Base-by-base conservation (phyloP, 2,329 filamentous ascomycete species). In the Sporothrix brasiliensis region DNA sequence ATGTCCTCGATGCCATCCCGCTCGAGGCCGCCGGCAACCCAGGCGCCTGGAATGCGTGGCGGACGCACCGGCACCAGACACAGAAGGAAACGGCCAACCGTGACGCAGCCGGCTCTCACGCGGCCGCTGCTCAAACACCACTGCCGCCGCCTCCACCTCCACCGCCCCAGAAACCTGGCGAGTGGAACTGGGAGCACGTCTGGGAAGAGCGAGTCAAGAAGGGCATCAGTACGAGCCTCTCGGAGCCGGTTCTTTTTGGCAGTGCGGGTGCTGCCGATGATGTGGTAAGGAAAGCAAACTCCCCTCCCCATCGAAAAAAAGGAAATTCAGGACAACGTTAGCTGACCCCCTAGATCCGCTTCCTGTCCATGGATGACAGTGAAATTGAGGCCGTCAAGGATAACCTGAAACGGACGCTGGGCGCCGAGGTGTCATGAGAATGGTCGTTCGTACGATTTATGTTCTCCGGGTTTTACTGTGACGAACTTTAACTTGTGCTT, bases 151-250 rank as follows among this genome's bases (percentile, higher is more conserved):
- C 39, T 19, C 24, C 16, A 30, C 50, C 39, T 19, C 24, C 16
- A 30, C 58, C 63, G 30, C 39, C 68, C 11, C 52, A 54, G 14
- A 84, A 86, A 66, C 93, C 93, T 0, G 92, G 91, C 7, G 91
- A 97, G 76, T 98, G 94, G 94, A 97, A 97, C 77, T 98, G 94
- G 94, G 93, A 97, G 76, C 94, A 94, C 0, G 94, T 98, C 0
- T 99, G 94, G 94, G 92, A 96, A 78, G 91, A 94, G 74, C 87
- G 94, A 69, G 94, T 97, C 0, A 90, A 88, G 79, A 92, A 91
- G 78, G 91, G 91, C 21, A 87, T 97, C 56, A 87, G 90, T 67
- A 85, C 87, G 11, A 97, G 93, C 76, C 81, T 93, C 66, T 92
- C 92, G 0, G 94, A 98, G 74, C 83, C 89, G 1, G 89, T 92